Base-by-base conservation (phyloP, 352 stramenopile species). In the Pythium aphanidermatum region DNA sequence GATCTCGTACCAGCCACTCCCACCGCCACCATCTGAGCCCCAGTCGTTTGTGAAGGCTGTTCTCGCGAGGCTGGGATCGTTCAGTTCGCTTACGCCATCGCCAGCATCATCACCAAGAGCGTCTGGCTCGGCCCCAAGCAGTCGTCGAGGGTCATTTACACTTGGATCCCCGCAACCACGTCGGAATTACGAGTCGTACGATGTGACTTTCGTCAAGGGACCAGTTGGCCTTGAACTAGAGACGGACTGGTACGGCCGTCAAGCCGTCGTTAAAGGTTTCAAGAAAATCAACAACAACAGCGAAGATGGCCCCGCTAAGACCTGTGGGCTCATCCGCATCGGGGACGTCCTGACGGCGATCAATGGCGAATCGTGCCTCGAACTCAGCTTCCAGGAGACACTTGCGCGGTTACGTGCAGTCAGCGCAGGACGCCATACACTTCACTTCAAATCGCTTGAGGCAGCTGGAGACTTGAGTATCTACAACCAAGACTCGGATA, bases 401-500 rank as follows among this genome's bases (percentile, higher is more conserved):
- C 55, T 87, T 1, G 65, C 63, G 5, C 51, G 51, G 16, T 60
- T 86, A 35, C 69, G 70, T 14, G 17, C 58, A 2, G 60, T 79
- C 29, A 73, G 68, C 16, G 49, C 58, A 29, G 61, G 58, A 11
- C 52, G 49, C 0, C 76, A 88, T 53, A 70, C 63, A 20, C 59
- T 92, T 36, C 79, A 86, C 40, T 92, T 92, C 43, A 86, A 83
- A 41, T 86, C 74, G 0, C 70, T 86, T 8, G 72, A 83, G 41
- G 60, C 65, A 8, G 71, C 68, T 7, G 73, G 77, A 0, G 76
- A 92, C 40, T 58, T 86, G 34, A 85, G 73, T 49, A 51, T 82
- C 21, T 85, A 83, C 55, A 70, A 63, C 35, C 70, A 66, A 20
- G 74, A 85, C 44, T 56, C 65, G 16, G 79, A 85, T 33, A 59